Evolutionary conservation across 2,329 filamentous ascomycete genomes (phyloP).

Genomic region (Grosmannia penicillata): DNA sequence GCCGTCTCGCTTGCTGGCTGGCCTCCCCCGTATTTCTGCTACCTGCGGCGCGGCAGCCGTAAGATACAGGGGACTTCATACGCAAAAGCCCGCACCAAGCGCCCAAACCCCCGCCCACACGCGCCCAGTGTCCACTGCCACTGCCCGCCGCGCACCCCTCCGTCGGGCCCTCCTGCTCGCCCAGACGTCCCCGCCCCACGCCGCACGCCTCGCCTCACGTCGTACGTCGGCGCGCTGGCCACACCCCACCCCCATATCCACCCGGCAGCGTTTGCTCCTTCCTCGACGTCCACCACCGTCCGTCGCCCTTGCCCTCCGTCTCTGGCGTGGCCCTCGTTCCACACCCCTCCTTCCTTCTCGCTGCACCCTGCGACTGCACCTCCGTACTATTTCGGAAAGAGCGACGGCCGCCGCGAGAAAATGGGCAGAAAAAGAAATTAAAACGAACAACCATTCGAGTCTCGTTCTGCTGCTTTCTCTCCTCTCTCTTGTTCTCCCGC

Average conservation of each 20-base stretch:
- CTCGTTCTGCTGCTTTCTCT: background rate
- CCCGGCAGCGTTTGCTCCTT: background rate
- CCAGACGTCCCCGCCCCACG: no score
- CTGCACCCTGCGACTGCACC: background rate
- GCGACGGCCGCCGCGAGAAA: background rate
- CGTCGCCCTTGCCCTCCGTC: background rate
- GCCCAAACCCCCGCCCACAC: no score
- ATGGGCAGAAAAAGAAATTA: conserved; percentile 4
- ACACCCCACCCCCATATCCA: background rate
- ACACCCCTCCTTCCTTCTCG: background rate
- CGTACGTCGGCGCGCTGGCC: background rate
- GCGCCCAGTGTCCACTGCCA: no score
- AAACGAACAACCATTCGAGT: conserved; percentile 2
- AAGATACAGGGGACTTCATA: no score
- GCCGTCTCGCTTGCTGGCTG: no score
- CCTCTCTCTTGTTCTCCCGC: background rate
- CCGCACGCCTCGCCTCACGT: no score
- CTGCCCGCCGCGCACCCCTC: no score
- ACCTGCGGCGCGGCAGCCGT: no score
- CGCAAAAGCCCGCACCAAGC: no score
- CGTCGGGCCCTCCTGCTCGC: no score
- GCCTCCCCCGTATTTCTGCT: no score
- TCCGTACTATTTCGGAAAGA: background rate
- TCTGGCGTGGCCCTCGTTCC: conserved; percentile 3
- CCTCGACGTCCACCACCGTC: background rate